Base-by-base conservation (phyloP, 140 eudicot species). In the Anethum foeniculum region DNA sequence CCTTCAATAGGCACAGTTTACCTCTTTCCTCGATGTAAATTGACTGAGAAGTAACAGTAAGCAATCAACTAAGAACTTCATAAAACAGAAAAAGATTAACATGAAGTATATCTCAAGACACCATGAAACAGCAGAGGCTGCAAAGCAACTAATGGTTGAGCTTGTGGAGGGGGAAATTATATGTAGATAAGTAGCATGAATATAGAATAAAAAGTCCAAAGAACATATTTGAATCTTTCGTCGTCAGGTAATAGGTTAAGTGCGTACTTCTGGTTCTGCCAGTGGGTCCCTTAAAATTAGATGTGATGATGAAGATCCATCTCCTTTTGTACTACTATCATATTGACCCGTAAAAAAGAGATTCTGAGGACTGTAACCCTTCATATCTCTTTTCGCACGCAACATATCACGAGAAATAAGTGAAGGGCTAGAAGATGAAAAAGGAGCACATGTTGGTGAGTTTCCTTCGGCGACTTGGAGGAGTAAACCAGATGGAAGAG, bases 401-500 rank as follows among this genome's bases (percentile, higher is more conserved):
- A 84, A 86, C 74, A 82, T 78, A 86, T 91, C 93, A 82, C 85
- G 91, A 76, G 86, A 77, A 82, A 83, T 85, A 75, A 91, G 82
- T 67, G 83, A 79, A 75, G 96, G 90, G 77, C 88, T 90, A 48
- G 92, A 87, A 85, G 91, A 84, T 54, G 93, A 83, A 82, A 87
- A 85, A 43, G 88, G 83, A 79, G 77, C 82, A 69, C 85, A 81
- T 83, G 77, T 62, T 54, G 74, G 81, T 78, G 88, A 76, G 86
- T 80, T 88, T 80, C 90, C 84, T 76, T 90, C 98, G 32, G 92
- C 91, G 79, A 88, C 91, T 88, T 92, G 97, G 81, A 96, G 91
- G 84, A 96, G 97, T 85, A 96, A 85, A 82, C 99, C 99, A 86
- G 80, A 90, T 47, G 99, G 96, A 88, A 96, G 99, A 49, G 99